These are phyloP conservation scores for Alternaria postmessia DNA, from an alignment of 2,329 filamentous ascomycete species.

Conservation along the genomic window DNA sequence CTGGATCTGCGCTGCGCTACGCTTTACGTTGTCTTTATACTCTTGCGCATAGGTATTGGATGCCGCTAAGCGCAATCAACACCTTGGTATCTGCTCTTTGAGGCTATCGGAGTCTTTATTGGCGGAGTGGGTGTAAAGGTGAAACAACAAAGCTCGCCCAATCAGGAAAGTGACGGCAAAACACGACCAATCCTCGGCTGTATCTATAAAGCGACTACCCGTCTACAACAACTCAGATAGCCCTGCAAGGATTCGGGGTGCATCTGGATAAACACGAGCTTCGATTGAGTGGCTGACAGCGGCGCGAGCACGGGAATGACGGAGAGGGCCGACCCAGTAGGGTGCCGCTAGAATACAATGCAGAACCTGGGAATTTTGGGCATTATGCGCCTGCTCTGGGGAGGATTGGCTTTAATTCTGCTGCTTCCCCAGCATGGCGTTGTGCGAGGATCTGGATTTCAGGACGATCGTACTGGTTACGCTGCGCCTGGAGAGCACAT, in stretches of 20 bases:
- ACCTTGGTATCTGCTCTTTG: constrained; percentile 1
- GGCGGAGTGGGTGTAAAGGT: constrained; percentile 9
- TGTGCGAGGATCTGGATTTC: neutral
- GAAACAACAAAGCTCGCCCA: constrained; percentile 15
- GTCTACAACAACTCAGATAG: neutral
- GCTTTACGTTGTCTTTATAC: neutral
- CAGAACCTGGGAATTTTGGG: constrained; percentile 1
- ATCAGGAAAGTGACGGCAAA: constrained; percentile 23
- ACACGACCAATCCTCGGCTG: constrained; percentile 3
- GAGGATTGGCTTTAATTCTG: constrained; percentile 17
- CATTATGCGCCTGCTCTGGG: constrained; percentile 14
- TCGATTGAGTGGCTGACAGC: constrained; percentile 17
- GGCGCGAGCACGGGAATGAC: constrained; percentile 16
- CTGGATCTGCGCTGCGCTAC: constrained; percentile 8
- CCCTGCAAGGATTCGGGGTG: neutral
- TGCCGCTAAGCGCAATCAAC: neutral
- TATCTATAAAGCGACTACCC: constrained; percentile 1
- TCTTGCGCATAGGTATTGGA: neutral
- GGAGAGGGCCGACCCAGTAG: constrained; percentile 10
- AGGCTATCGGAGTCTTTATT: constrained; percentile 8
- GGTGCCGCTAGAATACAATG: constrained; percentile 5
- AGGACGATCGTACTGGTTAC: constrained; percentile 4
- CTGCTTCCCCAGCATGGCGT: constrained; percentile 2
- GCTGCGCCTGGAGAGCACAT: neutral
- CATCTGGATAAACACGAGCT: neutral